Evolutionary conservation across 768 basidiomycete species (phyloP).

Genomic region (Pleurotus tuoliensis): DNA sequence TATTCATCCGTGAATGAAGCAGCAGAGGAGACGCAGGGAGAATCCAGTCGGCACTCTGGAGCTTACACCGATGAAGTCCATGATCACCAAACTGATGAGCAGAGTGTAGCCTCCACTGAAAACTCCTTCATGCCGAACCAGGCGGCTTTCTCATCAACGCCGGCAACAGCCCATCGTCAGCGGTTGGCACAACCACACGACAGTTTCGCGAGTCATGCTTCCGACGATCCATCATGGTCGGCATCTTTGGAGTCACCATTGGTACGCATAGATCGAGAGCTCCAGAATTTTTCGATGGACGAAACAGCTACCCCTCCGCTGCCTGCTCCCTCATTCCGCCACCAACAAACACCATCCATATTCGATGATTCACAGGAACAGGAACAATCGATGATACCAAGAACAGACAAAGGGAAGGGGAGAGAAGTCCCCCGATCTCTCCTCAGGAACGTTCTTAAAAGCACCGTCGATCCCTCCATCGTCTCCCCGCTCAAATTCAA

Average conservation of each 20-base stretch:
- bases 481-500: constrained; percentile 49
- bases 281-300: constrained; percentile 50
- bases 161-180: constrained; percentile 39
- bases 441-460: constrained; percentile 47
- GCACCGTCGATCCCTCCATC: constrained; percentile 36
- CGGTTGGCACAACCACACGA: constrained; percentile 32
- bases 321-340: constrained; percentile 11
- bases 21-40: constrained; percentile 26
- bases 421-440: constrained; percentile 38
- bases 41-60: constrained; percentile 13
- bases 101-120: constrained; percentile 54
- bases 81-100: constrained; percentile 25
- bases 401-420: constrained; percentile 41
- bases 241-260: constrained; percentile 73
- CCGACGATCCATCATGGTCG: constrained; percentile 65
- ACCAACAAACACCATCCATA: constrained; percentile 17
- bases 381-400: constrained; percentile 15
- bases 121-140: constrained; percentile 72
- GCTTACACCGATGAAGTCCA: constrained; percentile 16
- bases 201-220: constrained; percentile 33
- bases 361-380: constrained; percentile 10
- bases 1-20: constrained; percentile 54
- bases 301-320: constrained; percentile 24
- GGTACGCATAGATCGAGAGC: constrained; percentile 58
- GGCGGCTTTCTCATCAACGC: constrained; percentile 76